Evolutionary conservation across 768 basidiomycete genomes (phyloP).

Genomic region (Suillus occidentalis): DNA sequence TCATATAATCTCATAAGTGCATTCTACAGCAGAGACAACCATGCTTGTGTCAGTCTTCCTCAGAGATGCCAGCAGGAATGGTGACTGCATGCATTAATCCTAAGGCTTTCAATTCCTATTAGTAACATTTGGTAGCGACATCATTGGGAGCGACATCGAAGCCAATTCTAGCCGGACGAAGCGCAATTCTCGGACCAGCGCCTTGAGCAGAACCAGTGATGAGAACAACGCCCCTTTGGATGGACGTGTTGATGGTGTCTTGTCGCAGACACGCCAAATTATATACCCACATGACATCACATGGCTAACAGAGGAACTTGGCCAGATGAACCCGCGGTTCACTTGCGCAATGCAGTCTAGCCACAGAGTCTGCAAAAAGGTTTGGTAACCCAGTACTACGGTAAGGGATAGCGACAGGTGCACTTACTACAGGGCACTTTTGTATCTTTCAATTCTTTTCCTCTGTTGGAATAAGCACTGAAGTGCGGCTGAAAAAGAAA

Average conservation of each 20-base stretch:
- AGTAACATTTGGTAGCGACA: constrained; percentile 19
- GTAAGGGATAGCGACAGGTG: background rate
- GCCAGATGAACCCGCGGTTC: too few relatives aligned
- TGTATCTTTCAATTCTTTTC: background rate
- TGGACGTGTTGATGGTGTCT: constrained; percentile 5
- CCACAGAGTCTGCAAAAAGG: background rate
- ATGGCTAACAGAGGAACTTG: background rate
- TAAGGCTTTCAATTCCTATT: constrained; percentile 22
- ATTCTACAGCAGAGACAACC: constrained; percentile 17
- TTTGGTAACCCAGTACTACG: background rate
- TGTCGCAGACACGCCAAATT: background rate
- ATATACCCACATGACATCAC: background rate
- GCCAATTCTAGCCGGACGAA: constrained; percentile 22
- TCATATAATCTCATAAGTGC: constrained; percentile 13
- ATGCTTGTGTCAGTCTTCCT: constrained; percentile 23
- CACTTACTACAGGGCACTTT: background rate
- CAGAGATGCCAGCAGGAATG: constrained; percentile 9
- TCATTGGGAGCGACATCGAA: constrained; percentile 31
- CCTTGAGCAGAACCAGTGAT: constrained; percentile 33
- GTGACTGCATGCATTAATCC: constrained; percentile 16
- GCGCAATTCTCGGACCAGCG: constrained; percentile 24
- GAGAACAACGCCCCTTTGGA: constrained; percentile 30
- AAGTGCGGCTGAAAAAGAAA: background rate
- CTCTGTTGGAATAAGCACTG: too few relatives aligned
- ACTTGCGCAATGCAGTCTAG: background rate